A percentile compares a stretch with the other conserved stretches of the same genome.
Evolutionary conservation across 2,329 filamentous ascomycete species (phyloP).

Genomic region (Cyclaneusma minus): DNA sequence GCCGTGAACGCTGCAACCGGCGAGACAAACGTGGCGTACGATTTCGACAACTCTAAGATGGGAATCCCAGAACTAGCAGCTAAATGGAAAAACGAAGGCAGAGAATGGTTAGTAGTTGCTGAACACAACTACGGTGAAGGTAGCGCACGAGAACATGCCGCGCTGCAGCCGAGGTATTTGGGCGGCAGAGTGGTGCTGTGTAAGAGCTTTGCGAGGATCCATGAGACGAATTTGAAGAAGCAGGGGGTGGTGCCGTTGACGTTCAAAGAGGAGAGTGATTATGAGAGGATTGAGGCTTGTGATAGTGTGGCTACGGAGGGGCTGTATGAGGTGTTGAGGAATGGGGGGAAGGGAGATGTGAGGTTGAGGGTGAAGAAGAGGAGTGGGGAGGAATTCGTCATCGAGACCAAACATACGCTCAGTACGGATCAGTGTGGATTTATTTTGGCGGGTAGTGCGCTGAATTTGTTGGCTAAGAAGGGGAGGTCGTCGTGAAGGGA

Average conservation of each 20-base stretch:
- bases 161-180: slow-evolving; percentile 79
- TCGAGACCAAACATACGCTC: slow-evolving; percentile 76
- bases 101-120: slow-evolving; percentile 84
- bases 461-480: slow-evolving; percentile 70
- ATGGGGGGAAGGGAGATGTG: slow-evolving; percentile 65
- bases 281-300: slow-evolving; percentile 67
- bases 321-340: slow-evolving; percentile 64
- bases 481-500: no score
- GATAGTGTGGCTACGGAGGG: slow-evolving; percentile 75
- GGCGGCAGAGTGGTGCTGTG: slow-evolving; percentile 70
- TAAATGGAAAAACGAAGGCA: slow-evolving; percentile 61
- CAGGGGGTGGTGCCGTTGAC: slow-evolving; percentile 92
- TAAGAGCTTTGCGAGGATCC: slow-evolving; percentile 82
- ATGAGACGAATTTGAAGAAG: slow-evolving; percentile 94
- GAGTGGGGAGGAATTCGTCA: slow-evolving; percentile 45
- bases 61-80: slow-evolving; percentile 80
- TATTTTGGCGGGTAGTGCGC: slow-evolving; percentile 80
- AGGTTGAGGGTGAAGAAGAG: slow-evolving; percentile 49
- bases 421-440: slow-evolving; percentile 84
- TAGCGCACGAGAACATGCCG: slow-evolving; percentile 77
- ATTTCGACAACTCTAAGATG: slow-evolving; percentile 57
- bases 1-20: slow-evolving; percentile 84
- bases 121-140: slow-evolving; percentile 97
- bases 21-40: slow-evolving; percentile 86
- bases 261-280: slow-evolving; percentile 77